These are phyloP conservation scores for Xylaria digitata DNA, from an alignment of 2,329 filamentous ascomycete genomes.

Conservation along the genomic window DNA sequence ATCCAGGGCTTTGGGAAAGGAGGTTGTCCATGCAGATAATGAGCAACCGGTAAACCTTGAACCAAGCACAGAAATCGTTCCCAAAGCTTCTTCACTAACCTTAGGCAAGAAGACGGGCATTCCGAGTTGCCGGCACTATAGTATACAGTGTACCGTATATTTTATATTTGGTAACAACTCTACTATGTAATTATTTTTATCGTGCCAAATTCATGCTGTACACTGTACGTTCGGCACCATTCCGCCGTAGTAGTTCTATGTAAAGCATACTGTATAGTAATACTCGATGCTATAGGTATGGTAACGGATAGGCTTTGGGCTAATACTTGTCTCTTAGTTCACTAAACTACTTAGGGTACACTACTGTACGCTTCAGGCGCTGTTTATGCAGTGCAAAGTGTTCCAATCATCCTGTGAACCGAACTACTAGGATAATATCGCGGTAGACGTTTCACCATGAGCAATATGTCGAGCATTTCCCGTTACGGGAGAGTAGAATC, in stretches of 20 bases:
- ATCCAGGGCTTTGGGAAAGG: constrained; percentile 16
- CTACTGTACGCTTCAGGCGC: too few species aligned
- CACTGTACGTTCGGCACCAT: too few species aligned
- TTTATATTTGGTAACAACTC: too few species aligned
- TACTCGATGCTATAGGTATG: too few species aligned
- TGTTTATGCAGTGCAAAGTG: not conserved
- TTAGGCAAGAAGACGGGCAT: not conserved
- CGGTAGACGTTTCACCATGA: constrained; percentile 1
- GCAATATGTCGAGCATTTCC: constrained; percentile 26
- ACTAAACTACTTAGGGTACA: too few species aligned
- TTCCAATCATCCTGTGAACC: not conserved
- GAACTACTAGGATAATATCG: not conserved
- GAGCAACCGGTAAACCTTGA: not conserved
- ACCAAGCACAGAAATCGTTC: not conserved
- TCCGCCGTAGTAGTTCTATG: too few species aligned
- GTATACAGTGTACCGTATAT: too few species aligned
- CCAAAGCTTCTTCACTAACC: not conserved
- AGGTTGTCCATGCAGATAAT: not conserved
- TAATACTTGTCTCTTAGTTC: not conserved
- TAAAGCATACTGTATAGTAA: too few species aligned
- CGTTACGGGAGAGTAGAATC: constrained; percentile 4
- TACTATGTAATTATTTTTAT: too few species aligned
- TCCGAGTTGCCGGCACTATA: constrained; percentile 5
- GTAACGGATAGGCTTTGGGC: too few species aligned
- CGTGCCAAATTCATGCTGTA: too few species aligned